phyloP scores from a whole-genome alignment of 768 basidiomycete genomes.

The Lactarius pseudohatsudake region DNA sequence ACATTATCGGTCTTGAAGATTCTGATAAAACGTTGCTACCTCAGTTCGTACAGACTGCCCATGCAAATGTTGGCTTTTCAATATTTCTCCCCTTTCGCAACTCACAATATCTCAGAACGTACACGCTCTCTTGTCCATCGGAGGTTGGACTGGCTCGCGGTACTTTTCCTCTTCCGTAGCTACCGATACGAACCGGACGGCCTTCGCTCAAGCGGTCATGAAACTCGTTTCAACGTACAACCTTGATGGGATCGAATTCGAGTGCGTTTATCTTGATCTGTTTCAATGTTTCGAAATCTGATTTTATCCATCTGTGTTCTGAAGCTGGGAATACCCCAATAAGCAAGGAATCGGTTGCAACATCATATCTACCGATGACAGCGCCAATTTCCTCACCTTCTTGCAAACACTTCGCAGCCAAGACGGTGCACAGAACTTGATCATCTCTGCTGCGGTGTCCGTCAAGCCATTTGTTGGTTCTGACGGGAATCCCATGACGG shows the following conservation, averaged over 20 bases:
- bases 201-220: constrained; percentile 61
- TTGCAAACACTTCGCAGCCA: constrained; percentile 63
- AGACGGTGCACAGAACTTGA: constrained; percentile 54
- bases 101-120: constrained; percentile 44
- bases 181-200: constrained; percentile 54
- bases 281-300: not conserved
- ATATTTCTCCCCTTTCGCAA: not conserved
- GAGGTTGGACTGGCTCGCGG: constrained; percentile 67
- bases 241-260: constrained; percentile 57
- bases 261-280: constrained; percentile 27
- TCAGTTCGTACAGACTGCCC: constrained; percentile 52
- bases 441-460: constrained; percentile 55
- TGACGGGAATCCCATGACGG: constrained; percentile 55
- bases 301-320: not conserved
- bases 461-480: constrained; percentile 48
- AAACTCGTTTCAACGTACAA: constrained; percentile 48
- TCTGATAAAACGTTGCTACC: constrained; percentile 54
- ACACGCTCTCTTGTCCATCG: constrained; percentile 57
- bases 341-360: constrained; percentile 71
- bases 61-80: constrained; percentile 36
- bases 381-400: constrained; percentile 75
- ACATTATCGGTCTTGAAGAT: constrained; percentile 36
- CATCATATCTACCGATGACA: constrained; percentile 53
- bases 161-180: constrained; percentile 65
- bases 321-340: constrained; percentile 89